Evolutionary conservation across 164 flowering plant species (phyloP).

Genomic region (Stephania cephalantha): DNA sequence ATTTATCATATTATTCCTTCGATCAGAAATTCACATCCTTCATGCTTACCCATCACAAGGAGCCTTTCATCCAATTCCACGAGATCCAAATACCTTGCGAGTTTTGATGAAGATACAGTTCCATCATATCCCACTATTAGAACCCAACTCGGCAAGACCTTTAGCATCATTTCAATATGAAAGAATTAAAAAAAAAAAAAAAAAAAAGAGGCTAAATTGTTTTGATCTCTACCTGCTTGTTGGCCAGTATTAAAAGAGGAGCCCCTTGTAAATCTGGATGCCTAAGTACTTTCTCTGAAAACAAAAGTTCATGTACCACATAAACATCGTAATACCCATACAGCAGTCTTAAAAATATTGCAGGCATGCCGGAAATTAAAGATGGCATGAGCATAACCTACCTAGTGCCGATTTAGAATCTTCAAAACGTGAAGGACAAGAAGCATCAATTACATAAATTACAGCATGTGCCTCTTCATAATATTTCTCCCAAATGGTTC

Average conservation of each 20-base stretch:
- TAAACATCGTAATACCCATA: background rate
- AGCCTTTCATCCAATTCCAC: no score
- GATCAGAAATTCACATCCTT: no score
- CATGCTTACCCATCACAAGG: no score
- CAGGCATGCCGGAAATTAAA: background rate
- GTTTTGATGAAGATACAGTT: no score
- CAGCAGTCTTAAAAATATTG: background rate
- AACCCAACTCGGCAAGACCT: no score
- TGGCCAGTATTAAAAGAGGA: conserved; percentile 82
- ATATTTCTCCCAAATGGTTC: conserved; percentile 98
- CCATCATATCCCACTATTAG: no score
- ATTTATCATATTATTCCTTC: no score
- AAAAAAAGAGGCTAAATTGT: background rate
- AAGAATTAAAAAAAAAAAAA: no score
- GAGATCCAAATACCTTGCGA: no score
- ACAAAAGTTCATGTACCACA: conserved; percentile 11
- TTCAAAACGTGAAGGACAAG: conserved; percentile 88
- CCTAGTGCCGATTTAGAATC: conserved; percentile 97
- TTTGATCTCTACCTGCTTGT: conserved; percentile 69
- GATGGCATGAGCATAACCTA: conserved; percentile 22
- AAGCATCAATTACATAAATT: conserved; percentile 85
- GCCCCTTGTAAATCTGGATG: conserved; percentile 94
- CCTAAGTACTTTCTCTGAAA: conserved; percentile 78
- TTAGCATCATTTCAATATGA: no score
- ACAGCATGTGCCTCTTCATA: conserved; percentile 99